These are phyloP conservation scores for Corymbia maculata DNA, from an alignment of 345 rosid species.

Conservation along the genomic window DNA sequence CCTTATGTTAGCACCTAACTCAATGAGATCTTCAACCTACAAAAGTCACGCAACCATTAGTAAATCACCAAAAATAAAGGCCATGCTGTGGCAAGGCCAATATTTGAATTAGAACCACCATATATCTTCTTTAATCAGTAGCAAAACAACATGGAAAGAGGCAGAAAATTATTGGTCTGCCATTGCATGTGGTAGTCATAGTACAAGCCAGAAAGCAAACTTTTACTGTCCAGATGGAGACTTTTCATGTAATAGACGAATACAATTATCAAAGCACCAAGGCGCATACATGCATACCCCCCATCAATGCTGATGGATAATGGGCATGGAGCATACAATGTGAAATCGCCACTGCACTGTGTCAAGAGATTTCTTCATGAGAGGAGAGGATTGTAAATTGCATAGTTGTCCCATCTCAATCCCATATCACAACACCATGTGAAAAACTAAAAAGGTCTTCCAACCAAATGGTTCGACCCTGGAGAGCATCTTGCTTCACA, in stretches of 20 bases:
- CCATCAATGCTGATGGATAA: neutral
- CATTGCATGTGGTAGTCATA: neutral
- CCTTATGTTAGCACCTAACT: conserved; percentile 34
- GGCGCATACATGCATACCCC: neutral
- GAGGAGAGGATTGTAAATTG: neutral
- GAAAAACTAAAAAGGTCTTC: neutral
- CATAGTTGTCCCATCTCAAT: neutral
- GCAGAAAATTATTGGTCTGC: neutral
- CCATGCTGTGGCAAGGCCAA: neutral
- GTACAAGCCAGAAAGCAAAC: neutral
- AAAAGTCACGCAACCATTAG: neutral
- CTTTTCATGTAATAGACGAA: neutral
- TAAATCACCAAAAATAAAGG: neutral
- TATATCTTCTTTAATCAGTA: neutral
- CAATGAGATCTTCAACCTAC: conserved; percentile 48
- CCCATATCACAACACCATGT: neutral
- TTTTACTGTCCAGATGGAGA: neutral
- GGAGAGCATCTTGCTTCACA: neutral
- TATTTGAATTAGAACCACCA: neutral
- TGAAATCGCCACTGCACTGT: neutral
- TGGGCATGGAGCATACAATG: neutral
- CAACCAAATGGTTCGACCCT: neutral
- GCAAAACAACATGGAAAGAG: neutral
- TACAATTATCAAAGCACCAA: neutral
- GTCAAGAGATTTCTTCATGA: neutral